phyloP scores from a whole-genome alignment of 192 early-diverging fungal genomes.

The Chytriomyces confervae region DNA sequence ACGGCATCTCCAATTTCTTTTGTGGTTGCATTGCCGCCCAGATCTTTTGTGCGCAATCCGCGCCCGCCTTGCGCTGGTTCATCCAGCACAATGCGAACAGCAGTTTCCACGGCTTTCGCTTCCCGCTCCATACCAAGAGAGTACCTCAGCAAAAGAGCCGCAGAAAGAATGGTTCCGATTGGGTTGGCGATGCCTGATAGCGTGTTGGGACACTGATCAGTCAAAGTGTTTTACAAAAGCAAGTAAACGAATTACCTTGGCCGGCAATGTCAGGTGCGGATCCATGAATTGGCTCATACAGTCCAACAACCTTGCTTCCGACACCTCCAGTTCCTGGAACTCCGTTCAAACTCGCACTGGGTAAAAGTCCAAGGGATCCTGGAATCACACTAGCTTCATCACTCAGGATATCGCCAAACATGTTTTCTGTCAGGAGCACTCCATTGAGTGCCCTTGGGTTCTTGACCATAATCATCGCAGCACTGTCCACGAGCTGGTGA shows the following conservation, averaged over 20 bases:
- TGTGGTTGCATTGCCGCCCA: slow-evolving; percentile 86
- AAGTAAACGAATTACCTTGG: slow-evolving; percentile 58
- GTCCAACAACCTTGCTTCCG: slow-evolving; percentile 58
- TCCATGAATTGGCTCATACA: slow-evolving; percentile 99
- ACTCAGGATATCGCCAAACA: slow-evolving; percentile 99
- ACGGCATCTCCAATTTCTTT: slow-evolving; percentile 92
- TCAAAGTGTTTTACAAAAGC: background rate
- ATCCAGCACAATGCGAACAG: slow-evolving; percentile 91
- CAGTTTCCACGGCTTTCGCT: slow-evolving; percentile 89
- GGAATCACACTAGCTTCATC: slow-evolving; percentile 97
- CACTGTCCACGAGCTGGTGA: slow-evolving; percentile 96
- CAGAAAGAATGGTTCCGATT: slow-evolving; percentile 95
- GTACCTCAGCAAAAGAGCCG: slow-evolving; percentile 93
- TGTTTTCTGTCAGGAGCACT: slow-evolving; percentile 96
- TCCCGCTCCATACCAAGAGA: slow-evolving; percentile 90
- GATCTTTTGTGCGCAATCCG: slow-evolving; percentile 86
- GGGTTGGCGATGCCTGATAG: slow-evolving; percentile 86
- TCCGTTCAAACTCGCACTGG: slow-evolving; percentile 87
- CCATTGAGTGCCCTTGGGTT: slow-evolving; percentile 91
- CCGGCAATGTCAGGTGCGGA: slow-evolving; percentile 99
- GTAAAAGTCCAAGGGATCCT: slow-evolving; percentile 90
- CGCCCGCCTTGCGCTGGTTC: slow-evolving; percentile 67
- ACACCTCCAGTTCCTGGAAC: slow-evolving; percentile 74
- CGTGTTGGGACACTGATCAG: background rate
- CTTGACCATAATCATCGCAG: slow-evolving; percentile 95